Conservation (phyloP, 352 stramenopile species). For the Globisporangium megalacanthum region DNA sequence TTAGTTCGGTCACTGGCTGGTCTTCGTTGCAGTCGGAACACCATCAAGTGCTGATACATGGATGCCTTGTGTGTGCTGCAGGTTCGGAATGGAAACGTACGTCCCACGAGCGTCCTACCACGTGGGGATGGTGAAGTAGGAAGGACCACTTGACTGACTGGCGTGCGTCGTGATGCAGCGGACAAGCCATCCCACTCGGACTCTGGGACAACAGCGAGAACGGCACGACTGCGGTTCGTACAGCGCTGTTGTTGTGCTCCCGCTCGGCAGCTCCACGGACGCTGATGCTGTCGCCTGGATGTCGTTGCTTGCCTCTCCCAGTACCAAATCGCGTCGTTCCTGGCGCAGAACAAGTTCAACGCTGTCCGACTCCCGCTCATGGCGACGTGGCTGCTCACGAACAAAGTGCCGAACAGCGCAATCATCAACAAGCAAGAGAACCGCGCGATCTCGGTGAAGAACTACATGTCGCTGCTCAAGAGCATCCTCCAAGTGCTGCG, state of each 20-base stretch:
- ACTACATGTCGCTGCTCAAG: conserved; percentile 44
- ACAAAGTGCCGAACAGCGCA: conserved; percentile 36
- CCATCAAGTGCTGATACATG: background rate
- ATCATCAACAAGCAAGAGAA: conserved; percentile 55
- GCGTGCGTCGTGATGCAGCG: conserved; percentile 10
- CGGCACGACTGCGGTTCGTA: conserved; percentile 50
- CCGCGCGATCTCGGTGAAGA: conserved; percentile 48
- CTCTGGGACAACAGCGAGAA: conserved; percentile 69
- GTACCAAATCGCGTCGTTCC: conserved; percentile 70
- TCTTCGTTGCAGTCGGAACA: too few relatives aligned
- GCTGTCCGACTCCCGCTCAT: conserved; percentile 66
- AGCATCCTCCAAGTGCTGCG: conserved; percentile 45
- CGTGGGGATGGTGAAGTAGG: background rate
- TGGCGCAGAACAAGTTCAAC: conserved; percentile 75
- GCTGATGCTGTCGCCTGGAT: too few relatives aligned
- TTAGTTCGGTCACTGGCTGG: background rate
- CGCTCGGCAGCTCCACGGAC: background rate
- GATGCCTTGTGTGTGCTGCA: background rate
- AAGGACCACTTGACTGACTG: background rate
- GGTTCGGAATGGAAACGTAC: conserved; percentile 65
- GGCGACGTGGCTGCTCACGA: conserved; percentile 47
- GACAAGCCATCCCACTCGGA: conserved; percentile 54
- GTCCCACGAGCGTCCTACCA: conserved; percentile 1
- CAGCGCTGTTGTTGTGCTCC: background rate
- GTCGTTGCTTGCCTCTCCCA: background rate